Conservation (phyloP, 495 filamentous ascomycete species). For the Aspergillus funiculosus region DNA sequence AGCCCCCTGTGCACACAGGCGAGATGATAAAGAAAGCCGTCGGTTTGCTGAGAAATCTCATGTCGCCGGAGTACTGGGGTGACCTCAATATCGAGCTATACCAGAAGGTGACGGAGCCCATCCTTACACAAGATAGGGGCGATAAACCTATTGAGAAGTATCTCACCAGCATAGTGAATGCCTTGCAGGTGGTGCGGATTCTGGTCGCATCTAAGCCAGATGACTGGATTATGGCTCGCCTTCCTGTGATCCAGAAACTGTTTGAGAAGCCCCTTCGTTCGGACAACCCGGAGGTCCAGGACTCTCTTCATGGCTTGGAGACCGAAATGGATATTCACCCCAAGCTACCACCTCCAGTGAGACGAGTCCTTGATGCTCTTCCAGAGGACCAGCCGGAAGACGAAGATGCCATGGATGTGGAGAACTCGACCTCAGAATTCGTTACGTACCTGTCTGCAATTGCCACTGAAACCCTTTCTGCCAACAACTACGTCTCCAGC, state of each 20-base stretch:
- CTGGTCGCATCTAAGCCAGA: constrained; percentile 79
- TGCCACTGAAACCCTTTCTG: constrained; percentile 73
- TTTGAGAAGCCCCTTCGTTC: constrained; percentile 84
- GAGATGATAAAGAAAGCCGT: constrained; percentile 85
- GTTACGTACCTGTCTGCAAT: constrained; percentile 73
- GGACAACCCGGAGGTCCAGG: constrained; percentile 84
- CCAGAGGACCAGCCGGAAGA: constrained; percentile 84
- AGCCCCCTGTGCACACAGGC: constrained; percentile 48
- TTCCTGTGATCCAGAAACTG: constrained; percentile 74
- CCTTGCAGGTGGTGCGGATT: constrained; percentile 81
- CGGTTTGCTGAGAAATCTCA: constrained; percentile 72
- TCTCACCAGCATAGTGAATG: constrained; percentile 81
- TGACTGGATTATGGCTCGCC: constrained; percentile 79
- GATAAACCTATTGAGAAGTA: constrained; percentile 61
- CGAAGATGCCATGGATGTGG: constrained; percentile 81
- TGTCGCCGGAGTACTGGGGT: constrained; percentile 85
- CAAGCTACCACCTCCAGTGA: constrained; percentile 57
- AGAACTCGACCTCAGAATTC: constrained; percentile 67
- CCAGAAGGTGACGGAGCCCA: constrained; percentile 78
- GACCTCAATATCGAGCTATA: constrained; percentile 90
- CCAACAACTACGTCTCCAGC: constrained; percentile 72
- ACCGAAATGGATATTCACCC: constrained; percentile 56
- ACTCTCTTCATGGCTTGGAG: constrained; percentile 72
- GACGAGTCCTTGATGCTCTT: constrained; percentile 80
- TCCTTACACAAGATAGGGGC: constrained; percentile 66